A percentile compares a stretch with the other conserved stretches of the same genome.
Evolutionary conservation across 306 rosid species (phyloP).

Genomic region (Dalbergia oliveri): DNA sequence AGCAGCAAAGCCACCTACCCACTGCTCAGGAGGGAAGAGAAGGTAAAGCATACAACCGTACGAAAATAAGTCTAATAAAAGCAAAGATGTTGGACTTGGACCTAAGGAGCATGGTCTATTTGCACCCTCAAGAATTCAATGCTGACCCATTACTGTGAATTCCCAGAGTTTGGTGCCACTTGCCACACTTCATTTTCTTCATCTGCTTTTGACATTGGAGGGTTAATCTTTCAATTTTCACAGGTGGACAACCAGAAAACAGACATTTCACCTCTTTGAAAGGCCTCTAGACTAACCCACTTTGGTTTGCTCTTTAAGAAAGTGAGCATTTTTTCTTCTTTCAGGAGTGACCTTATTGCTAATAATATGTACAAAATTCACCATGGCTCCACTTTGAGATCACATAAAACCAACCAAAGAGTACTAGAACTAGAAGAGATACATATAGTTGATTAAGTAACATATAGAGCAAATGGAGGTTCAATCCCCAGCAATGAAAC

Average conservation of each 20-base stretch:
- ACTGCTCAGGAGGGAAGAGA: background rate
- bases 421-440: background rate
- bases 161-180: slow-evolving; percentile 53
- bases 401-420: background rate
- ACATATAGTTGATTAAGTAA: background rate
- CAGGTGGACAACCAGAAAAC: slow-evolving; percentile 48
- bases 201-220: slow-evolving; percentile 36
- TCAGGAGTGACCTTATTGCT: background rate
- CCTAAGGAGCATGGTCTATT: slow-evolving; percentile 31
- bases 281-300: slow-evolving; percentile 60
- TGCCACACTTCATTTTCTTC: slow-evolving; percentile 36
- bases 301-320: slow-evolving; percentile 66
- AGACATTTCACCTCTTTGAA: slow-evolving; percentile 70
- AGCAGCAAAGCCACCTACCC: slow-evolving; percentile 37
- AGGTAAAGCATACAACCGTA: slow-evolving; percentile 14
- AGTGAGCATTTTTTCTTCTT: slow-evolving; percentile 37
- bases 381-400: slow-evolving; percentile 35
- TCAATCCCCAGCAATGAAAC: slow-evolving; percentile 54
- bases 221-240: slow-evolving; percentile 58
- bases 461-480: slow-evolving; percentile 58
- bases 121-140: background rate
- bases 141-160: slow-evolving; percentile 45
- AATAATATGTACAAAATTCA: background rate
- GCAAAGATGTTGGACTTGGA: slow-evolving; percentile 38
- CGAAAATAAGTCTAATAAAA: slow-evolving; percentile 27